Evolutionary conservation across 495 filamentous ascomycete genomes (phyloP).

Genomic region (Gamarada debralockiae): DNA sequence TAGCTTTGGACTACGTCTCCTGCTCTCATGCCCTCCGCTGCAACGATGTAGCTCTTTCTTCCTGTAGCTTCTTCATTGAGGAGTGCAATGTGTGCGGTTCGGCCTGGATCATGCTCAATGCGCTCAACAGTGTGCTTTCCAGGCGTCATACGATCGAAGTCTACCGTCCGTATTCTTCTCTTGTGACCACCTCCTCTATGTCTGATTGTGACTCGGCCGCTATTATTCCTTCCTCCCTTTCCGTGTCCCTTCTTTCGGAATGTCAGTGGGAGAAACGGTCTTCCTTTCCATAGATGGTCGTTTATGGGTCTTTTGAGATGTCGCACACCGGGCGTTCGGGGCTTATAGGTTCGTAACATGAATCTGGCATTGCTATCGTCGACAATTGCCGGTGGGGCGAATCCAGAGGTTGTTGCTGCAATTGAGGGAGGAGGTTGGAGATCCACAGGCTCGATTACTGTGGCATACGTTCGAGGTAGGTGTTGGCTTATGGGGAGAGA

Average conservation of each 20-base stretch:
- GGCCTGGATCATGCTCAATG: constrained; percentile 93
- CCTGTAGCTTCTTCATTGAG: constrained; percentile 65
- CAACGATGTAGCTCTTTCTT: constrained; percentile 82
- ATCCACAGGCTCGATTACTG: constrained; percentile 32
- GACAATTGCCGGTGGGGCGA: constrained; percentile 22
- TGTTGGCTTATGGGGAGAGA: constrained; percentile 39
- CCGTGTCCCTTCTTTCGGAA: constrained; percentile 85
- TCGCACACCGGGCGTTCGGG: constrained; percentile 87
- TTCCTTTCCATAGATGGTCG: constrained; percentile 93
- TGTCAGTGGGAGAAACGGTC: constrained; percentile 77
- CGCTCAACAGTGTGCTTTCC: constrained; percentile 85
- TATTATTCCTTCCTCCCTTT: constrained; percentile 90
- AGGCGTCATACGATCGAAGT: constrained; percentile 71
- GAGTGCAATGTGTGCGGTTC: constrained; percentile 89
- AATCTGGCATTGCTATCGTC: constrained; percentile 26
- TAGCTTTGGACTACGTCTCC: constrained; percentile 92
- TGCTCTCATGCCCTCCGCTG: constrained; percentile 86
- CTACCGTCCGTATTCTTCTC: constrained; percentile 83
- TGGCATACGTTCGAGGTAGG: constrained; percentile 52
- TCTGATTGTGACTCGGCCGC: constrained; percentile 76
- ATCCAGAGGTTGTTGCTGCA: constrained; percentile 32
- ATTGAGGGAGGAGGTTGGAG: constrained; percentile 23
- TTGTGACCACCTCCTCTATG: constrained; percentile 91
- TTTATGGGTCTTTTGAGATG: constrained; percentile 90
- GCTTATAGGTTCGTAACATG: constrained; percentile 80